Percentiles rank a stretch among this genome's conserved stretches.
Evolutionary conservation across 1,284 basidiomycete genomes (phyloP).

Genomic region (Ganoderma sp.): DNA sequence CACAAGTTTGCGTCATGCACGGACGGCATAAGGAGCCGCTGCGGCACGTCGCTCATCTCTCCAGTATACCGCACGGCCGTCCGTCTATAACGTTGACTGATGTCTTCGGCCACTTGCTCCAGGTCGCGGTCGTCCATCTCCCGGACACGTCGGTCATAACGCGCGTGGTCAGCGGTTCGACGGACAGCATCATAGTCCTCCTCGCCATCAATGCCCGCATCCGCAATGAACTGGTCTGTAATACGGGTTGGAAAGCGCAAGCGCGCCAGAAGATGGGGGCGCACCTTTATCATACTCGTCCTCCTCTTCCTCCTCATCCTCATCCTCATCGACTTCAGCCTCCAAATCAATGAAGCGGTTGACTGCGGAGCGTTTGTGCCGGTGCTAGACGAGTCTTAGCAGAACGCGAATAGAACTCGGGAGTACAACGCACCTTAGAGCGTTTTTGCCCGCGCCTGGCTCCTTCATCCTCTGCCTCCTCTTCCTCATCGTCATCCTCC

Average conservation of each 20-base stretch:
- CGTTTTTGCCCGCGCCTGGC: conserved; percentile 55
- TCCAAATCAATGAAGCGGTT: conserved; percentile 95
- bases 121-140: conserved; percentile 86
- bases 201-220: conserved; percentile 69
- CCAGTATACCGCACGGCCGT: conserved; percentile 80
- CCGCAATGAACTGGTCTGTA: conserved; percentile 84
- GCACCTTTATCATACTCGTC: conserved; percentile 79
- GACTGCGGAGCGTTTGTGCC: conserved; percentile 65
- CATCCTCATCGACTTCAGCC: conserved; percentile 93
- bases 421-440: conserved; percentile 52
- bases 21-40: conserved; percentile 95
- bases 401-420: conserved; percentile 18
- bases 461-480: conserved; percentile 49
- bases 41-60: conserved; percentile 93
- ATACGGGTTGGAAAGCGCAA: conserved; percentile 8
- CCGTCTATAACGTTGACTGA: conserved; percentile 82
- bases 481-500: conserved; percentile 52
- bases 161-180: conserved; percentile 72
- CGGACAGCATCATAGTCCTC: conserved; percentile 71
- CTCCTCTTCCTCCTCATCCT: conserved; percentile 94
- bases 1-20: conserved; percentile 96
- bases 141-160: conserved; percentile 77
- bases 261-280: conserved; percentile 31
- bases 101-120: conserved; percentile 84
- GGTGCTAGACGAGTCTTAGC: conserved; percentile 48